Evolutionary conservation across 345 rosid species (phyloP).

Genomic region (Camelina sativa): DNA sequence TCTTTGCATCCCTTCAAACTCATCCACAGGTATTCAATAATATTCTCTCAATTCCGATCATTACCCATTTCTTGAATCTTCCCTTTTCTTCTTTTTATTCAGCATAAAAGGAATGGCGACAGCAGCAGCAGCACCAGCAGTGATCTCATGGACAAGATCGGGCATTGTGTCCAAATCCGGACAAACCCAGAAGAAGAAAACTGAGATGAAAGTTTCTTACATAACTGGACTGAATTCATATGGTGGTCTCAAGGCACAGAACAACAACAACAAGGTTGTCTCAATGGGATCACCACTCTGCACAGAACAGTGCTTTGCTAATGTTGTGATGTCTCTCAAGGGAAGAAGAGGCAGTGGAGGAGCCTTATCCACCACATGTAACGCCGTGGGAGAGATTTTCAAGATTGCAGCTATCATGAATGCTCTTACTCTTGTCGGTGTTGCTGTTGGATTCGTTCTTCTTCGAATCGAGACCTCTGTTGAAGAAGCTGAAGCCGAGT

Average conservation of each 20-base stretch:
- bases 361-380: slow-evolving; percentile 53
- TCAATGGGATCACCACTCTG: slow-evolving; percentile 47
- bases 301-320: slow-evolving; percentile 52
- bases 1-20: slow-evolving; percentile 29
- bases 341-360: slow-evolving; percentile 46
- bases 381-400: slow-evolving; percentile 58
- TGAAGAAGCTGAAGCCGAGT: slow-evolving; percentile 68
- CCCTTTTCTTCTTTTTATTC: not conserved
- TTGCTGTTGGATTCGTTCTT: slow-evolving; percentile 67
- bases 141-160: slow-evolving; percentile 37
- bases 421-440: slow-evolving; percentile 63
- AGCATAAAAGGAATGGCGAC: slow-evolving; percentile 47
- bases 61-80: not conserved
- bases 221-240: slow-evolving; percentile 47
- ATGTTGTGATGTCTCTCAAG: slow-evolving; percentile 47
- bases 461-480: slow-evolving; percentile 58
- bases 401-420: slow-evolving; percentile 63
- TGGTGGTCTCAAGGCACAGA: slow-evolving; percentile 57
- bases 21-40: slow-evolving; percentile 27
- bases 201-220: slow-evolving; percentile 43
- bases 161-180: slow-evolving; percentile 26
- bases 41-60: not conserved
- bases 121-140: slow-evolving; percentile 49
- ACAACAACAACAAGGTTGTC: slow-evolving; percentile 46
- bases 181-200: slow-evolving; percentile 37